These are phyloP conservation scores for Monotropa hypopitys DNA, from an alignment of 179 eudicot genomes.

Conservation along the genomic window DNA sequence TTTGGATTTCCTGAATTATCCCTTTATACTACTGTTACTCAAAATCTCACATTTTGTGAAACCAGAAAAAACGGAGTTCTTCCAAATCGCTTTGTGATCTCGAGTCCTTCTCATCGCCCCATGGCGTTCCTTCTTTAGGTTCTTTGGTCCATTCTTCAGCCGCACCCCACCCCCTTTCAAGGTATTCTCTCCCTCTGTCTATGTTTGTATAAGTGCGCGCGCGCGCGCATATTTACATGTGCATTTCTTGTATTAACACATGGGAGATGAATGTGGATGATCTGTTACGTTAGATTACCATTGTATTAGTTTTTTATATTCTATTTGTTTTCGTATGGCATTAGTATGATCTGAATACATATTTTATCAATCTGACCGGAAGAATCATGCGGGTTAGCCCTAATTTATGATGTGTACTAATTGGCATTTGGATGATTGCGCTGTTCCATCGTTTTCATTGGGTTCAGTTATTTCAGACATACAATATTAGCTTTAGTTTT, in stretches of 20 bases:
- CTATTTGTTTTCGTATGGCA: background rate
- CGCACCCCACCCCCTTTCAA: background rate
- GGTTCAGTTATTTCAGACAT: background rate
- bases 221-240: background rate
- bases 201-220: background rate
- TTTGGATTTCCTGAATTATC: background rate
- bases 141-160: background rate
- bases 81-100: background rate
- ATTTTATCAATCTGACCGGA: background rate
- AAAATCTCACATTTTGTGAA: background rate
- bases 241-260: background rate
- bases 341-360: background rate
- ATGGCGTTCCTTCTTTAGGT: constrained; percentile 3
- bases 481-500: background rate
- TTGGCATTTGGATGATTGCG: background rate
- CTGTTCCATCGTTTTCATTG: background rate
- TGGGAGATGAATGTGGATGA: background rate
- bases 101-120: background rate
- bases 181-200: background rate
- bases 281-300: background rate
- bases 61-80: background rate
- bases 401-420: background rate
- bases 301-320: background rate
- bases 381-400: background rate
- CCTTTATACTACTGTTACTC: background rate